A percentile compares a stretch with the other conserved stretches of the same genome.
Evolutionary conservation across 352 stramenopile species (phyloP).

Genomic region (Phytopythium vexans): DNA sequence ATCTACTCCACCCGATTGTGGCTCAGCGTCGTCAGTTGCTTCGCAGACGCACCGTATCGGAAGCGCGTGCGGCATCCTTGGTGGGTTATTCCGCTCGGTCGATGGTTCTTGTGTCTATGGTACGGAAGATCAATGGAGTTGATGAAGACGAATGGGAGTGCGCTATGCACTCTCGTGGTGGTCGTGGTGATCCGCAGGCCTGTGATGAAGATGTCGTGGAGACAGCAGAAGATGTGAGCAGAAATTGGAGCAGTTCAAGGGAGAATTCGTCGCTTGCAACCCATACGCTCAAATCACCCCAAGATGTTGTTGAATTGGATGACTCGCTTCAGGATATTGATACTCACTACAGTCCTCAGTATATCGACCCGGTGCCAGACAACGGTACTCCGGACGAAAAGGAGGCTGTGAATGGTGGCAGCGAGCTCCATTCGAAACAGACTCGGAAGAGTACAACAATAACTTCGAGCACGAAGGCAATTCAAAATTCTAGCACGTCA

Average conservation of each 20-base stretch:
- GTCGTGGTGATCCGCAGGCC: not conserved
- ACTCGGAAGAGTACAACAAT: too few relatives aligned
- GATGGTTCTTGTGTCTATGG: slow-evolving; percentile 35
- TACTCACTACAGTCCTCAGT: slow-evolving; percentile 60
- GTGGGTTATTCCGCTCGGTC: slow-evolving; percentile 47
- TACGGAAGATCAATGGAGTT: slow-evolving; percentile 50
- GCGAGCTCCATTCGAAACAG: not conserved
- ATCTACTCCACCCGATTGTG: slow-evolving; percentile 37
- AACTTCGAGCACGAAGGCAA: not conserved
- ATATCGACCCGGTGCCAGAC: slow-evolving; percentile 33
- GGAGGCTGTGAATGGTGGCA: slow-evolving; percentile 1
- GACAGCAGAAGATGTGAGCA: not conserved
- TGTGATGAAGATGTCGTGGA: slow-evolving; percentile 2
- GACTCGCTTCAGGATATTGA: slow-evolving; percentile 22
- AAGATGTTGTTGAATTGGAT: slow-evolving; percentile 7
- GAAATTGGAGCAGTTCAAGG: not conserved
- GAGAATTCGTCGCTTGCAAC: too few relatives aligned
- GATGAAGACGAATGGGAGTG: slow-evolving; percentile 18
- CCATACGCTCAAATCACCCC: too few relatives aligned
- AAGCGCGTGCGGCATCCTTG: slow-evolving; percentile 15
- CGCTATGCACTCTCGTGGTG: not conserved
- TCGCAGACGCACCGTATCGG: slow-evolving; percentile 15
- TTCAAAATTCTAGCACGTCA: not conserved
- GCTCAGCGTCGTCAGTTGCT: slow-evolving; percentile 39
- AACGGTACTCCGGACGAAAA: slow-evolving; percentile 5